These are phyloP conservation scores for Spiraea crenata DNA, from an alignment of 331 rosid species.

Conservation along the genomic window DNA sequence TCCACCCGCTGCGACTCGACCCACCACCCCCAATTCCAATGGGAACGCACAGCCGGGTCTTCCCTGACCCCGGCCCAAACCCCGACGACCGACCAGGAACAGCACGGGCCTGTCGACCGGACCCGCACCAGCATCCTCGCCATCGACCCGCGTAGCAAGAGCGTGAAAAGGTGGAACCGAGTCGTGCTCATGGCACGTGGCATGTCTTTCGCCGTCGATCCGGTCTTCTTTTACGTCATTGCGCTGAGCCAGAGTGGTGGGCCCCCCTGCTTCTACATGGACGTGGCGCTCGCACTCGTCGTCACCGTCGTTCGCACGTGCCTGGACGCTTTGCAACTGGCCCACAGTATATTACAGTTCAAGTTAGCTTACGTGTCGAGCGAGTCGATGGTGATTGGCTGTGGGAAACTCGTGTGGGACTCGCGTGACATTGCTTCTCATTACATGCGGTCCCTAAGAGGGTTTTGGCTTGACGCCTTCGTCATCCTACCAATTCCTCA, in stretches of 20 bases:
- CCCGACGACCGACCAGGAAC: not conserved
- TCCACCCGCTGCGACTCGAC: constrained; percentile 59
- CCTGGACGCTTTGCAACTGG: constrained; percentile 61
- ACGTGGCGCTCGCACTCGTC: constrained; percentile 52
- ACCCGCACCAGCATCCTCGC: constrained; percentile 13
- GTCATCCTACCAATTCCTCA: constrained; percentile 85
- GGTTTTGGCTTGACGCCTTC: constrained; percentile 84
- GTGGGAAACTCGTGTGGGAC: constrained; percentile 93
- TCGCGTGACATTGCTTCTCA: constrained; percentile 63
- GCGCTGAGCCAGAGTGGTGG: constrained; percentile 62
- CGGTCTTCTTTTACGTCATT: constrained; percentile 77
- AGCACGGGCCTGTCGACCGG: not conserved
- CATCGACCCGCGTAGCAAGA: constrained; percentile 68
- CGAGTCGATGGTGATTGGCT: constrained; percentile 71
- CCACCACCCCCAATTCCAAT: constrained; percentile 53
- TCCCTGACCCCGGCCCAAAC: constrained; percentile 46
- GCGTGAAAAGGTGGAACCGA: constrained; percentile 74
- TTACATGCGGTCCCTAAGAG: constrained; percentile 49
- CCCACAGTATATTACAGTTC: constrained; percentile 73
- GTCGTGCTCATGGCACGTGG: constrained; percentile 74
- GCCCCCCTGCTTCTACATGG: constrained; percentile 69
- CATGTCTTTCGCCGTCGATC: constrained; percentile 68
- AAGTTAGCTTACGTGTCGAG: constrained; percentile 73
- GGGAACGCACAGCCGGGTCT: constrained; percentile 85
- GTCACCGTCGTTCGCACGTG: constrained; percentile 60